Percentiles rank a stretch among this genome's conserved stretches.
Evolutionary conservation across 495 filamentous ascomycete species (phyloP).

Genomic region (Chaetomium tenue): DNA sequence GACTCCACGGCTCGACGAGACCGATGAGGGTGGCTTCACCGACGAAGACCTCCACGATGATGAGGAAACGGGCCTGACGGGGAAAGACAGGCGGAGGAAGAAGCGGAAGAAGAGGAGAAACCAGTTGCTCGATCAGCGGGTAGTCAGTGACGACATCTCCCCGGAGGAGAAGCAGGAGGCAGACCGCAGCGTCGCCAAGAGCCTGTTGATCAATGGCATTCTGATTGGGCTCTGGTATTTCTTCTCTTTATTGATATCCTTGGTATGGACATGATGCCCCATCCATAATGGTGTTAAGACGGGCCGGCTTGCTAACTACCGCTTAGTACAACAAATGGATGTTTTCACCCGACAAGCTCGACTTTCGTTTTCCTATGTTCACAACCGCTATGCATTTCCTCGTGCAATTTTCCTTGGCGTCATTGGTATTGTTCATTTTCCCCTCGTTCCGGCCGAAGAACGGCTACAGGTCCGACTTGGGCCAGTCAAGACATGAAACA

Average conservation of each 20-base stretch:
- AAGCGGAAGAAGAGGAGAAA: conserved; percentile 63
- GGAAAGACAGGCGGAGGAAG: conserved; percentile 64
- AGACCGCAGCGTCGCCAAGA: conserved; percentile 67
- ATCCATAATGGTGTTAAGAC: background rate
- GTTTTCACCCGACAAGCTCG: conserved; percentile 80
- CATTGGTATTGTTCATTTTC: conserved; percentile 74
- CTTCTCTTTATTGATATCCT: conserved; percentile 91
- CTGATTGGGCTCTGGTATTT: conserved; percentile 90
- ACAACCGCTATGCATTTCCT: conserved; percentile 95
- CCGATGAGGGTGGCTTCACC: conserved; percentile 38
- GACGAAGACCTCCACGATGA: conserved; percentile 81
- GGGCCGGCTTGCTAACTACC: conserved; percentile 12
- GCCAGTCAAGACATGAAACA: conserved; percentile 51
- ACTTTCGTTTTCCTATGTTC: conserved; percentile 95
- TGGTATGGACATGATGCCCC: conserved; percentile 57
- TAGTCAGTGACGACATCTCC: conserved; percentile 57
- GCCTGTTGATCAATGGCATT: conserved; percentile 64
- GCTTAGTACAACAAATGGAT: conserved; percentile 99
- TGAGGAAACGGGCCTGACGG: conserved; percentile 83
- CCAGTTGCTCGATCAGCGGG: conserved; percentile 70
- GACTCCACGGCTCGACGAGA: conserved; percentile 29
- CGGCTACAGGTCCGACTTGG: conserved; percentile 46
- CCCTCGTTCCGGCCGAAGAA: conserved; percentile 76
- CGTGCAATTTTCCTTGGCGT: conserved; percentile 86
- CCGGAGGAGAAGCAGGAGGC: conserved; percentile 65